Evolutionary conservation across 148 eudicot genomes (phyloP).

Genomic region (Rhododendron molle): DNA sequence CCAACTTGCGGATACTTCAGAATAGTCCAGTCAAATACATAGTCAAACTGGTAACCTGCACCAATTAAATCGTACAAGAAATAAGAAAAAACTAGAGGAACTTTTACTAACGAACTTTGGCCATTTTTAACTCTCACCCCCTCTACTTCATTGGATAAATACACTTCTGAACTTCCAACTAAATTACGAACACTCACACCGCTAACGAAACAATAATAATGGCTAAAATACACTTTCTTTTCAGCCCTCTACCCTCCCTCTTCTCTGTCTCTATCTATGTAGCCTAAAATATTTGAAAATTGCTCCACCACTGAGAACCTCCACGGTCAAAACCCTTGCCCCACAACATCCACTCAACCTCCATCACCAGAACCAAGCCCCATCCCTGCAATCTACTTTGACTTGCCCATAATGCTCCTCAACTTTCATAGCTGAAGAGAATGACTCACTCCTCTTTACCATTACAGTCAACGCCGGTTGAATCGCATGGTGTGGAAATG

Average conservation of each 20-base stretch:
- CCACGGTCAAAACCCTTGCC: not conserved
- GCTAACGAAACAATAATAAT: not conserved
- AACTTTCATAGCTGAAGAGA: not conserved
- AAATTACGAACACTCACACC: not conserved
- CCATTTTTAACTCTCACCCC: not conserved
- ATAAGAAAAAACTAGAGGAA: not conserved
- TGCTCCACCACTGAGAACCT: not conserved
- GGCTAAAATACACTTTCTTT: not conserved
- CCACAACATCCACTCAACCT: not conserved
- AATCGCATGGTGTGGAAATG: not conserved
- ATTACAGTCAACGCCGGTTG: not conserved
- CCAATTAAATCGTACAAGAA: not conserved
- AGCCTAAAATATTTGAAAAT: not conserved
- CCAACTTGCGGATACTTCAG: slow-evolving; percentile 46
- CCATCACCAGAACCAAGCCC: not conserved
- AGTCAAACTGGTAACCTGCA: slow-evolving; percentile 66
- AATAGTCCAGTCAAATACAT: slow-evolving; percentile 71
- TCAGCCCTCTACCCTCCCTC: not conserved
- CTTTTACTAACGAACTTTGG: not conserved
- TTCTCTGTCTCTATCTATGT: not conserved
- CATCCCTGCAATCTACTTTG: not conserved
- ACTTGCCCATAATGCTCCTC: not conserved
- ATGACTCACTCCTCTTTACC: not conserved
- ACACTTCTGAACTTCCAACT: not conserved
- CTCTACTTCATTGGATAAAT: not conserved